Conservation (phyloP, 2,329 filamentous ascomycete genomes). For the Alternaria arborescens region DNA sequence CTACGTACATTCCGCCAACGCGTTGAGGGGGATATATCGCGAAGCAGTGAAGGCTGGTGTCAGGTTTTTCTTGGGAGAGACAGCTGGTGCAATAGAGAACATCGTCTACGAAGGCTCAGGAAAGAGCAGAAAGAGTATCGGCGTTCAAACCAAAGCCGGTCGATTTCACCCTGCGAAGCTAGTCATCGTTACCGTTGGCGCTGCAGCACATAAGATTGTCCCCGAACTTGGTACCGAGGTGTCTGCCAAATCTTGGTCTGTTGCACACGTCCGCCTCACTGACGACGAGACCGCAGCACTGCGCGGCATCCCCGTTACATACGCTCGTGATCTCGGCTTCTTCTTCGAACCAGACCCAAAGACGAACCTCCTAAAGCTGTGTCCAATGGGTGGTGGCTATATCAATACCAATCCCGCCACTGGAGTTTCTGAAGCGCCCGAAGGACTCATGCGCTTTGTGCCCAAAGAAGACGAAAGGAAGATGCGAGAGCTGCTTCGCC, state of each 20-base stretch:
- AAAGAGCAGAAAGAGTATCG: conserved; percentile 37
- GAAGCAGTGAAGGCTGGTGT: conserved; percentile 55
- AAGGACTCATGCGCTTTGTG: conserved; percentile 55
- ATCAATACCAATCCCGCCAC: conserved; percentile 58
- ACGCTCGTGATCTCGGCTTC: conserved; percentile 69
- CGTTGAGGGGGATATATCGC: conserved; percentile 58
- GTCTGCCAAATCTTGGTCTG: conserved; percentile 66
- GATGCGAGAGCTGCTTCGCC: conserved; percentile 60
- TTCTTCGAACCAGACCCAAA: conserved; percentile 70
- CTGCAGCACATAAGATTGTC: conserved; percentile 57
- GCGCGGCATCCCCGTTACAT: conserved; percentile 67
- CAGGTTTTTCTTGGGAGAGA: conserved; percentile 55
- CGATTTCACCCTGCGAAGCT: conserved; percentile 50
- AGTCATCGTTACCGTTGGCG: conserved; percentile 64
- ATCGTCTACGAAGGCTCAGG: conserved; percentile 51
- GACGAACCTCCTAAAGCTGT: conserved; percentile 68
- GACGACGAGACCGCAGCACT: conserved; percentile 63
- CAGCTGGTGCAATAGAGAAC: conserved; percentile 49
- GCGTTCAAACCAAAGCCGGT: conserved; percentile 52
- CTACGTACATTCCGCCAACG: conserved; percentile 65
- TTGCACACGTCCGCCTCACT: conserved; percentile 67
- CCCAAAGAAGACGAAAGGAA: conserved; percentile 63
- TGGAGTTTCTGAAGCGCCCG: conserved; percentile 55
- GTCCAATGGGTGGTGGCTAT: conserved; percentile 66
- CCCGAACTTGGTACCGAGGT: conserved; percentile 61